Conservation (phyloP, 352 stramenopile genomes). For the Phytophthora hybrid region DNA sequence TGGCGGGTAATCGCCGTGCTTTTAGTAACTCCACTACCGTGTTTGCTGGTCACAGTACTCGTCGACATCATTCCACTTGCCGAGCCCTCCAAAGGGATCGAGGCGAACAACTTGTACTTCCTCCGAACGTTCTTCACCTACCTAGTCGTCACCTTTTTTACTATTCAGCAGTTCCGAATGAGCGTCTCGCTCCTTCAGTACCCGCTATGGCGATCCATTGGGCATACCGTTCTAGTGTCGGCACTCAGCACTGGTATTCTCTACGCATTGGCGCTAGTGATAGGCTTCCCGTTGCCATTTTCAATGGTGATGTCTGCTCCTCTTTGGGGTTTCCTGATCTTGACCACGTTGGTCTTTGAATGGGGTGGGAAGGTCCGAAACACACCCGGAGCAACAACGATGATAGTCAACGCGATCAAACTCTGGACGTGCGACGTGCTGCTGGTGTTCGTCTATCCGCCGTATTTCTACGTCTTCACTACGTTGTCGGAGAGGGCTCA, state of each 20-base stretch:
- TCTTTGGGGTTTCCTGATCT: constrained; percentile 13
- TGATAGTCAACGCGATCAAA: constrained; percentile 18
- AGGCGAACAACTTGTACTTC: constrained; percentile 31
- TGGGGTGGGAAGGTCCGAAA: constrained; percentile 14
- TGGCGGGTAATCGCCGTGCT: constrained; percentile 12
- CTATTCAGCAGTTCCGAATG: constrained; percentile 27
- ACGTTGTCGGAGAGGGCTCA: constrained; percentile 3
- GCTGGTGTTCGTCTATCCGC: constrained; percentile 24
- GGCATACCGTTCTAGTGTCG: constrained; percentile 1
- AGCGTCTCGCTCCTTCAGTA: constrained; percentile 16
- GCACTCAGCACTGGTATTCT: constrained; percentile 11
- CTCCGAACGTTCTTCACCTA: constrained; percentile 23
- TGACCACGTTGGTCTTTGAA: constrained; percentile 1
- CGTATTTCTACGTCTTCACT: constrained; percentile 30
- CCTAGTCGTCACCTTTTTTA: constrained; percentile 23
- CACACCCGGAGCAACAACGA: constrained; percentile 8
- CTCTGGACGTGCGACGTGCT: constrained; percentile 27
- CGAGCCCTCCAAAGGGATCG: constrained; percentile 11
- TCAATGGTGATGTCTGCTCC: constrained; percentile 9
- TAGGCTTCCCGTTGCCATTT: constrained; percentile 25
- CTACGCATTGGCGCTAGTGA: constrained; percentile 6
- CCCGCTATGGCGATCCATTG: background rate
- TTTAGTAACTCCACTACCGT: constrained; percentile 24
- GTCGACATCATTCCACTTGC: constrained; percentile 30
- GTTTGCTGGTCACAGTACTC: constrained; percentile 26